Evolutionary conservation across 768 basidiomycete species (phyloP).

Genomic region (Pleurotus giganteus): DNA sequence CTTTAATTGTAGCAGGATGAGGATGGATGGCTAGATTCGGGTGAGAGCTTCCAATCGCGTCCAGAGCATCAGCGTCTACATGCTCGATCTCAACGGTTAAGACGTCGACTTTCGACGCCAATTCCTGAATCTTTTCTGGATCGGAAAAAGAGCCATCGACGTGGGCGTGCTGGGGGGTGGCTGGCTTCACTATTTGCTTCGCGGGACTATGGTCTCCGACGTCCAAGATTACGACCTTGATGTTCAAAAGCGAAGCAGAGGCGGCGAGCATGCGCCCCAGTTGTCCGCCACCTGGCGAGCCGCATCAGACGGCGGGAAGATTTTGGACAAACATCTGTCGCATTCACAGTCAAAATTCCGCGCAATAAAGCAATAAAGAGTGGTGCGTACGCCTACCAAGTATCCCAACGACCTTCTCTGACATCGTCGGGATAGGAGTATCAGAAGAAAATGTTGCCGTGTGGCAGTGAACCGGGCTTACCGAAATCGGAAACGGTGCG

Average conservation of each 20-base stretch:
- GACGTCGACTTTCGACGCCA: constrained; percentile 80
- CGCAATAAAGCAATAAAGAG: constrained; percentile 12
- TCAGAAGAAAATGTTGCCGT: not conserved
- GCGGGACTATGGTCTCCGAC: constrained; percentile 79
- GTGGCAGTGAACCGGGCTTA: too few relatives aligned
- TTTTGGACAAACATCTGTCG: constrained; percentile 5
- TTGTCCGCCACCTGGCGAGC: constrained; percentile 83
- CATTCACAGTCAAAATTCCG: constrained; percentile 7
- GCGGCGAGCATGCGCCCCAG: constrained; percentile 95
- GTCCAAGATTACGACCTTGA: constrained; percentile 84
- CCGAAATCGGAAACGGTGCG: too few relatives aligned
- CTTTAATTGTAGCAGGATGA: constrained; percentile 72
- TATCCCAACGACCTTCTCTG: constrained; percentile 47
- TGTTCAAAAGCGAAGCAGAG: constrained; percentile 83
- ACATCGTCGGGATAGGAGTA: constrained; percentile 25
- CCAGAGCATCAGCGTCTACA: constrained; percentile 75
- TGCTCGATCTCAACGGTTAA: constrained; percentile 98
- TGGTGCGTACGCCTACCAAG: constrained; percentile 53
- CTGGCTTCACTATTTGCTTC: constrained; percentile 76
- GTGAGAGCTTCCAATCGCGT: constrained; percentile 47
- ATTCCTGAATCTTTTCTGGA: constrained; percentile 69
- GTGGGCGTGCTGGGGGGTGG: constrained; percentile 51
- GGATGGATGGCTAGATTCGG: constrained; percentile 61
- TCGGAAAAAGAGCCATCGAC: constrained; percentile 90
- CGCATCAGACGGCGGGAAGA: constrained; percentile 12